phyloP scores from a whole-genome alignment of 169 alveolate species.

The Eimeria praecox region DNA sequence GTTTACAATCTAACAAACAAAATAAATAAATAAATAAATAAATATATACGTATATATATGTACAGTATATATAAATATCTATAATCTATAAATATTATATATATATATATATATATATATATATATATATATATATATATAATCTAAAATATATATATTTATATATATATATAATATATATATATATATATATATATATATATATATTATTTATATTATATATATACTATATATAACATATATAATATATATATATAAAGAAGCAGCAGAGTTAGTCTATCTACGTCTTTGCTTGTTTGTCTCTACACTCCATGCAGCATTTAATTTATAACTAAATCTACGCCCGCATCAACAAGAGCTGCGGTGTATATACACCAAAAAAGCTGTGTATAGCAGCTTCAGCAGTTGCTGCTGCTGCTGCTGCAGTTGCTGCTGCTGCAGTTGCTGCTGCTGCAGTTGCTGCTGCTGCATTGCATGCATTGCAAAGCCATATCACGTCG shows the following conservation, averaged over 20 bases:
- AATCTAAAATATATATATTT: background rate
- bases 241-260: too few species aligned
- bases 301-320: background rate
- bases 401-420: background rate
- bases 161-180: background rate
- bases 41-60: background rate
- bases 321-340: background rate
- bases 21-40: background rate
- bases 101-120: background rate
- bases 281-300: too few species aligned
- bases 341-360: background rate
- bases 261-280: too few species aligned
- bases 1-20: background rate
- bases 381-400: background rate
- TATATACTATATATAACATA: too few species aligned
- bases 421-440: background rate
- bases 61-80: background rate
- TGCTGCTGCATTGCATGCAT: constrained; percentile 28
- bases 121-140: background rate
- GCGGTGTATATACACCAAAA: background rate
- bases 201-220: background rate
- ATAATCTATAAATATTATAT: background rate
- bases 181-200: background rate
- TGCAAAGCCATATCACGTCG: background rate
- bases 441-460: background rate